Evolutionary conservation across 2,329 filamentous ascomycete species (phyloP).

Genomic region (Penicillium polonicum): DNA sequence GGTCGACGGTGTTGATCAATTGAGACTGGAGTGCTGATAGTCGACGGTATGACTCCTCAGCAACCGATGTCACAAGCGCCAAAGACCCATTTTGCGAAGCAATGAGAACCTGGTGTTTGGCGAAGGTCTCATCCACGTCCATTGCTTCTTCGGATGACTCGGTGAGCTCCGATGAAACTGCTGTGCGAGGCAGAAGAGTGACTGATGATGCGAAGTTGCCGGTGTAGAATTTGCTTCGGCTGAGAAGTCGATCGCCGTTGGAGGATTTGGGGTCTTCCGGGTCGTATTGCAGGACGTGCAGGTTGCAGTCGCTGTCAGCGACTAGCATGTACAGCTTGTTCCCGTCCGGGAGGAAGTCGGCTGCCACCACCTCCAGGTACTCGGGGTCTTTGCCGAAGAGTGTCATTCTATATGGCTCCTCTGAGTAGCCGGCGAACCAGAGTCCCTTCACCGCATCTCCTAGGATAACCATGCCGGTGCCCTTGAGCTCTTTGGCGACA

Average conservation of each 20-base stretch:
- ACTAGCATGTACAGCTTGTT: constrained; percentile 79
- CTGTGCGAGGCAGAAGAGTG: constrained; percentile 69
- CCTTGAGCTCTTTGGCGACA: constrained; percentile 76
- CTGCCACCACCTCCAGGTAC: constrained; percentile 72
- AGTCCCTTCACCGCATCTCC: constrained; percentile 90
- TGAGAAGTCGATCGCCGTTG: constrained; percentile 81
- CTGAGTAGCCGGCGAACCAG: constrained; percentile 94
- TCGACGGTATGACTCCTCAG: constrained; percentile 78
- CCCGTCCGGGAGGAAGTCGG: constrained; percentile 85
- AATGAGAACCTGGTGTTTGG: constrained; percentile 61
- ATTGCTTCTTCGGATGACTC: constrained; percentile 39
- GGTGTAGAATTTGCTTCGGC: constrained; percentile 82
- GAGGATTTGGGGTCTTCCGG: constrained; percentile 94
- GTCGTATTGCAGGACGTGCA: constrained; percentile 90
- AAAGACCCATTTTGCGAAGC: constrained; percentile 75
- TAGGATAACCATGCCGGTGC: constrained; percentile 81
- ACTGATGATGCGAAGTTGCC: constrained; percentile 75
- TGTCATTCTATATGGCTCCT: constrained; percentile 94
- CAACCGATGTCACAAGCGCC: constrained; percentile 71
- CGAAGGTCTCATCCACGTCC: constrained; percentile 35
- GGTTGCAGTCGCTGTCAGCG: constrained; percentile 77
- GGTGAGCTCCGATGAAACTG: constrained; percentile 46
- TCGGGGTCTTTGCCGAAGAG: constrained; percentile 85
- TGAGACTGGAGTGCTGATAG: constrained; percentile 79
- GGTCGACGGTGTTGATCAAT: constrained; percentile 71